Conservation (phyloP, 139 green algal species). For the Micromonas pusilla region DNA sequence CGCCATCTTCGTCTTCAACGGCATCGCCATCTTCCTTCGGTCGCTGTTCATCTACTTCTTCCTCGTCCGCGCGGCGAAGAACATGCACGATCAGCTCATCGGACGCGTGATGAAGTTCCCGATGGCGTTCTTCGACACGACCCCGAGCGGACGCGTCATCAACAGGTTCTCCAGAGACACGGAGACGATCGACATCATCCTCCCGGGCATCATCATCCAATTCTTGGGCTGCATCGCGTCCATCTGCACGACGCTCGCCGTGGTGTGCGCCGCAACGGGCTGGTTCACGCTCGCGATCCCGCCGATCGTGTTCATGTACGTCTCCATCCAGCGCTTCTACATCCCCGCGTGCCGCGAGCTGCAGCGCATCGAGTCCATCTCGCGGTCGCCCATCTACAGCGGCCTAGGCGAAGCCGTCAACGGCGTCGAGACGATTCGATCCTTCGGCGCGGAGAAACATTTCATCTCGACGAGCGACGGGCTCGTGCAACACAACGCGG, state of each 20-base stretch:
- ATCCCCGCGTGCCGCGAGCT: constrained; percentile 71
- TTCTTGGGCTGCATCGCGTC: constrained; percentile 24
- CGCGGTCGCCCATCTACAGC: constrained; percentile 67
- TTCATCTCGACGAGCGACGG: constrained; percentile 37
- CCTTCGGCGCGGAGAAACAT: constrained; percentile 35
- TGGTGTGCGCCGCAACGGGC: constrained; percentile 55
- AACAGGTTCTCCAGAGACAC: constrained; percentile 83
- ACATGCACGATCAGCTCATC: constrained; percentile 52
- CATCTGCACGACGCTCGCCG: constrained; percentile 46
- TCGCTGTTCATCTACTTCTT: constrained; percentile 33
- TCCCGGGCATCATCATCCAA: constrained; percentile 51
- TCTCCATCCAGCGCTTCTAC: constrained; percentile 55
- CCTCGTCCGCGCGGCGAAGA: constrained; percentile 32
- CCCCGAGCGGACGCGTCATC: constrained; percentile 77
- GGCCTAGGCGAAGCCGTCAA: constrained; percentile 65
- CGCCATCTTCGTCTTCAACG: constrained; percentile 49
- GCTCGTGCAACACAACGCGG: constrained; percentile 37
- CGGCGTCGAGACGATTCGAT: constrained; percentile 60
- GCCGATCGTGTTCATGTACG: constrained; percentile 66
- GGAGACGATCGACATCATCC: constrained; percentile 70
- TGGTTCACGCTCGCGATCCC: constrained; percentile 59
- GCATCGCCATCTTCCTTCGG: constrained; percentile 43
- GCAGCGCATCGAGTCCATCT: constrained; percentile 80
- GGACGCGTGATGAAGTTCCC: constrained; percentile 56
- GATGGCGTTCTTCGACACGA: constrained; percentile 90